Conservation (phyloP, 352 stramenopile species). For the Pelagophyceae sp. region DNA sequence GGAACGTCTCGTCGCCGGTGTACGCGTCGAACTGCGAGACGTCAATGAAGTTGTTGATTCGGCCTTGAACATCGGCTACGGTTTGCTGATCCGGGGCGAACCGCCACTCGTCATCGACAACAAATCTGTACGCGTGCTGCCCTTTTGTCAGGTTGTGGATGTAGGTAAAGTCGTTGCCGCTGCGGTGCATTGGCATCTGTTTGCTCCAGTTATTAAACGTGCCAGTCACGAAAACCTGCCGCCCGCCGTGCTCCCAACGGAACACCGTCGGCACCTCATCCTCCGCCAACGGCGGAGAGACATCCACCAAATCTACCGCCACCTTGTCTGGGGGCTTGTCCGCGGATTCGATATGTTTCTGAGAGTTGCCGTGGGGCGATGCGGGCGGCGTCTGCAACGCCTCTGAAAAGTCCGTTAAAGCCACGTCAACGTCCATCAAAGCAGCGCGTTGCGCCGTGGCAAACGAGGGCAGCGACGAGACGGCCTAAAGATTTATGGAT, state of each 20-base stretch:
- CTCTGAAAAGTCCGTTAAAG: too few species aligned
- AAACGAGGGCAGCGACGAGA: too few species aligned
- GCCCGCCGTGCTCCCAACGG: slow-evolving; percentile 93
- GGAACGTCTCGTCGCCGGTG: slow-evolving; percentile 63
- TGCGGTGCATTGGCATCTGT: slow-evolving; percentile 97
- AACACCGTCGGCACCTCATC: slow-evolving; percentile 85
- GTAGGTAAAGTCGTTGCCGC: slow-evolving; percentile 99
- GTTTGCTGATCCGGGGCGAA: slow-evolving; percentile 79
- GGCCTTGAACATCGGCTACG: slow-evolving; percentile 93
- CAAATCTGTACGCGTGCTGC: slow-evolving; percentile 99
- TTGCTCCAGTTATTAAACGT: slow-evolving; percentile 98
- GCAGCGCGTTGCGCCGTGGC: too few species aligned
- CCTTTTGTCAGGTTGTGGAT: slow-evolving; percentile 92
- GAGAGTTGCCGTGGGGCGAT: too few species aligned
- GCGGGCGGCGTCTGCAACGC: too few species aligned
- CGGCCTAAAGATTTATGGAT: too few species aligned
- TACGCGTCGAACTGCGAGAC: slow-evolving; percentile 91
- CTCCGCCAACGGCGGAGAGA: too few species aligned
- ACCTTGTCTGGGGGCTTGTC: background rate
- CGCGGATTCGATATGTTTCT: too few species aligned
- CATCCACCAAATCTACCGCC: background rate
- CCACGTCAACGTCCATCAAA: too few species aligned
- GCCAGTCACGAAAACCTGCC: slow-evolving; percentile 95
- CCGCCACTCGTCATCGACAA: slow-evolving; percentile 98
- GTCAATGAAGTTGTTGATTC: slow-evolving; percentile 99